phyloP scores from a whole-genome alignment of 1,139 yeast genomes.

The Nakaseomyces kungkrabaensis region DNA sequence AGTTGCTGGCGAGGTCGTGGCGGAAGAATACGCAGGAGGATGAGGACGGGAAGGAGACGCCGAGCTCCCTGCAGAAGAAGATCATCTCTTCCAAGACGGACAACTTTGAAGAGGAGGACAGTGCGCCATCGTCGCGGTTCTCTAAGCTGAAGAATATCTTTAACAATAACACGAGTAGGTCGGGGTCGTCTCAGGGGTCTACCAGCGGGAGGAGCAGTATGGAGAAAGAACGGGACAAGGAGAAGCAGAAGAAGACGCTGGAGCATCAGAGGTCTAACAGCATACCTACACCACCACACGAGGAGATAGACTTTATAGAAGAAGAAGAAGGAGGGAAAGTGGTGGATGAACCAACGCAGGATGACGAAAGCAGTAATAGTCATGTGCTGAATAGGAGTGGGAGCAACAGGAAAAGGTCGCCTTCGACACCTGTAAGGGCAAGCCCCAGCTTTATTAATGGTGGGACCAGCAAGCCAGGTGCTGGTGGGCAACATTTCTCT shows the following conservation, averaged over 20 bases:
- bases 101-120: background rate
- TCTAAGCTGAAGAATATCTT: slow-evolving; percentile 18
- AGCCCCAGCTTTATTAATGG: slow-evolving; percentile 9
- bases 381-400: slow-evolving; percentile 2
- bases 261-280: background rate
- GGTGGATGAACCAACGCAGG: slow-evolving; percentile 3
- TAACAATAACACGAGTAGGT: slow-evolving; percentile 7
- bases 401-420: slow-evolving; percentile 15
- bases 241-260: background rate
- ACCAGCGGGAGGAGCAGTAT: slow-evolving; percentile 1
- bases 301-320: slow-evolving; percentile 1
- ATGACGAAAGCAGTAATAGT: background rate
- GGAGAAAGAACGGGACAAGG: background rate
- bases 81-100: slow-evolving; percentile 3
- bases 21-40: slow-evolving; percentile 10
- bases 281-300: slow-evolving; percentile 1
- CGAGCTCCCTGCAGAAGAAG: slow-evolving; percentile 1
- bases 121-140: slow-evolving; percentile 10
- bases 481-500: slow-evolving; percentile 1
- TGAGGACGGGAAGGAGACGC: background rate
- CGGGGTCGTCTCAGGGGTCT: background rate
- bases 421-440: slow-evolving; percentile 19
- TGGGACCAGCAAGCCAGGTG: background rate
- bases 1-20: slow-evolving; percentile 22
- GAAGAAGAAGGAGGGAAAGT: background rate